A percentile compares a stretch with the other conserved stretches of the same genome.
Evolutionary conservation across 202 grass and related monocot genomes (phyloP).

Genomic region (Setaria viridis): DNA sequence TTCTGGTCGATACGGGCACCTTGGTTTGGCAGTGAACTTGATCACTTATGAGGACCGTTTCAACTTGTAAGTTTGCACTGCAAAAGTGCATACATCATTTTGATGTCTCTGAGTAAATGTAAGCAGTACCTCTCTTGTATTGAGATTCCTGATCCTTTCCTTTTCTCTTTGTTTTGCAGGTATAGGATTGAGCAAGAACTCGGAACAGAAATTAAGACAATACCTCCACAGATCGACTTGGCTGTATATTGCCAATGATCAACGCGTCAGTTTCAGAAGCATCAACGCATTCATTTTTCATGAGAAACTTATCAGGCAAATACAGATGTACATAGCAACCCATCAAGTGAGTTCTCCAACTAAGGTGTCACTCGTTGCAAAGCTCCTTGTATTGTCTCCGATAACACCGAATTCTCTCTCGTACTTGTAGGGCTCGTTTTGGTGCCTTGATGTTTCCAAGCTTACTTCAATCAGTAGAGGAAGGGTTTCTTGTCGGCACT

Average conservation of each 20-base stretch:
- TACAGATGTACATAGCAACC: slow-evolving; percentile 55
- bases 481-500: slow-evolving; percentile 36
- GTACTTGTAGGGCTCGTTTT: slow-evolving; percentile 48
- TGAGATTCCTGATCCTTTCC: slow-evolving; percentile 26
- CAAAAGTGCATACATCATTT: slow-evolving; percentile 13
- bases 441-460: slow-evolving; percentile 49
- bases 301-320: slow-evolving; percentile 34
- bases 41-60: slow-evolving; percentile 96
- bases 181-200: slow-evolving; percentile 98
- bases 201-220: slow-evolving; percentile 94
- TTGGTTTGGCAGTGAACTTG: slow-evolving; percentile 94
- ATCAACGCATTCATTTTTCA: slow-evolving; percentile 2
- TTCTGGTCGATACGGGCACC: slow-evolving; percentile 89
- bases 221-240: slow-evolving; percentile 89
- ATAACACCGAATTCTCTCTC: not conserved
- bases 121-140: slow-evolving; percentile 8
- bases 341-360: slow-evolving; percentile 45
- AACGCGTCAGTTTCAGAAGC: slow-evolving; percentile 6
- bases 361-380: not conserved
- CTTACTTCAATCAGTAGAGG: slow-evolving; percentile 40
- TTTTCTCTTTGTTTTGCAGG: slow-evolving; percentile 50
- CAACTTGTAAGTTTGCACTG: slow-evolving; percentile 74
- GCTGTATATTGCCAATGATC: slow-evolving; percentile 85
- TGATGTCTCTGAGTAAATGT: not conserved
- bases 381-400: not conserved